Base-by-base conservation (phyloP, 2,329 filamentous ascomycete species). In the Scytalidium lignicola region DNA sequence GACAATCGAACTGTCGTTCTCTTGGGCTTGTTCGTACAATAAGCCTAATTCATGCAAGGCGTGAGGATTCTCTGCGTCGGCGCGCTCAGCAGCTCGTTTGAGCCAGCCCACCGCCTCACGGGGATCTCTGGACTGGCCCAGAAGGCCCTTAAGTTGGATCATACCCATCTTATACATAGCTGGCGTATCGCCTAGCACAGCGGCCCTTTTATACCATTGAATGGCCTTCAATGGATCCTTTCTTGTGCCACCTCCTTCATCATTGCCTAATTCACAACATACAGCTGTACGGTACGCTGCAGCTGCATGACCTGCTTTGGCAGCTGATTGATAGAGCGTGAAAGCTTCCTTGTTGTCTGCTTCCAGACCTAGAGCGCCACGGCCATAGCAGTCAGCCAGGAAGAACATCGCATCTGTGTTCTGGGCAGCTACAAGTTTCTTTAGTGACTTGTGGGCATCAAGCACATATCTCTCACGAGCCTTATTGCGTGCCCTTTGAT, bases 81-180 rank as follows among this genome's bases (percentile, higher is more conserved):
- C 91, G 19, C 83, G 79, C 58, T 97, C 91, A 0, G 91, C 91
- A 2, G 93, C 93, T 41, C 91, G 83, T 72, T 96, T 96, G 47
- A 99, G 77, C 91, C 93, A 97, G 19, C 82, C 84, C 20, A 96
- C 80, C 17, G 90, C 91, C 70, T 97, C 93, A 41, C 86, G 80
- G 2, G 89, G 80, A 62, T 95, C 95, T 62, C 76, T 82, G 20
- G 77, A 79, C 65, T 97, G 91, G 3, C 91, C 91, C n/a, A 99
- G 78, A 22, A 97, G 75, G 10, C 92, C 93, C 68, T 97, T 97
- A 48, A 97, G 79, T 53, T 89, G 74, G 57, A 99, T 95, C 85
- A 96, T 95, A 51, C 93, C 93, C 69, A 97, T 83, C 70, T 99
- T 99, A 74, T 96, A 99, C 90, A 97, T 95, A 23, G 91, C 93